phyloP scores from a whole-genome alignment of 306 rosid species.

The Arachis stenosperma region DNA sequence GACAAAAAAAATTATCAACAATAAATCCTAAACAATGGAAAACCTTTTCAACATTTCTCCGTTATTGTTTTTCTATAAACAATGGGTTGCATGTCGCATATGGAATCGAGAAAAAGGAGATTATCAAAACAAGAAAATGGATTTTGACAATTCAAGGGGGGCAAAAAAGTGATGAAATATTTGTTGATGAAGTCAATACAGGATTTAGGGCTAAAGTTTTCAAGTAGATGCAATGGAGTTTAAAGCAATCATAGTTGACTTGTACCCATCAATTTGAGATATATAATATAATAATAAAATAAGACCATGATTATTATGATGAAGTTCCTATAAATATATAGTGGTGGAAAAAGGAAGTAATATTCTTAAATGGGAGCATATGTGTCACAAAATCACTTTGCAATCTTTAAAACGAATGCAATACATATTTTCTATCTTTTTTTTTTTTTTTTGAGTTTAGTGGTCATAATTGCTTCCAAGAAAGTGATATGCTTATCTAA shows the following conservation, averaged over 20 bases:
- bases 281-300: too few relatives aligned
- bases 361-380: background rate
- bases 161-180: background rate
- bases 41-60: too few relatives aligned
- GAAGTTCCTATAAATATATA: background rate
- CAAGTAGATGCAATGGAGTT: background rate
- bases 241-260: constrained; percentile 15
- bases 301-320: background rate
- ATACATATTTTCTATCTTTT: background rate
- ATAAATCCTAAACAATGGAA: too few relatives aligned
- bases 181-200: background rate
- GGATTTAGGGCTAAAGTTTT: background rate
- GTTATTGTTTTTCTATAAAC: too few relatives aligned
- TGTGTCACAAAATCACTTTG: background rate
- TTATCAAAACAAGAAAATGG: constrained; percentile 5
- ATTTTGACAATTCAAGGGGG: background rate
- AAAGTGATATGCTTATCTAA: constrained; percentile 28
- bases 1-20: too few relatives aligned
- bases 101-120: background rate
- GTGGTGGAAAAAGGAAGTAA: background rate
- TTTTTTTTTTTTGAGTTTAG: background rate
- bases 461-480: constrained; percentile 19
- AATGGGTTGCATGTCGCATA: background rate
- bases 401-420: constrained; percentile 7
- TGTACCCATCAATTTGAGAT: background rate